Base-by-base conservation (phyloP, 805 yeast species). In the Barnettozyma pratensis region DNA sequence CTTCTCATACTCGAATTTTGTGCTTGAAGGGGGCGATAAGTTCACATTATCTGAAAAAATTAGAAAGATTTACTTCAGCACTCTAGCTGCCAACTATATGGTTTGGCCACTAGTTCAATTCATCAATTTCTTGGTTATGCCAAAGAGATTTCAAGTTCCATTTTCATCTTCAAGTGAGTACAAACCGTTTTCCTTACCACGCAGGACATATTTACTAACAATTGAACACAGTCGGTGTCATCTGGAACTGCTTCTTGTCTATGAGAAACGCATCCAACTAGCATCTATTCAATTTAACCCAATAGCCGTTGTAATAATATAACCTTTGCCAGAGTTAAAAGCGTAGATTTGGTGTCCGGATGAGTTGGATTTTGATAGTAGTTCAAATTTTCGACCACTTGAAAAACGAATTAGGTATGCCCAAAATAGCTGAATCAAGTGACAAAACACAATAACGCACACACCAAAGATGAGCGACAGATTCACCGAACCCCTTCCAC, bases 241-340 rank as follows among this genome's bases (percentile, higher is more conserved):
- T 92, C 36, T 92, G 99, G 98, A 92, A 94, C 63, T 90, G 97
- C 46, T 91, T 86, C 69, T 70, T 92, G 44, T 89, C 96, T 0
- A 80, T 87, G 77, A 74, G 87, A 59, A 88, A 88, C 57, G 83
- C 88, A 4, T 67, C 74, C 1, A 61, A 61, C 42, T 57, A 38
- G 39, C 9, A 7, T 14, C 32, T n/a, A 25, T 9, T 7, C 25
- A 7, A 19, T 2, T 19, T 19, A 19, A 19, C 19, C 19, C 19
- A 19, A 19, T 19, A 19, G 19, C 19, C 19, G 19, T 19, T 19
- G 19, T 19, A 19, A 19, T 19, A 19, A 19, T 19, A 19, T 19
- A 19, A 19, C 19, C 19, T 19, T 19, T 19, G 19, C 3, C 19
- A 19, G 2, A 19, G 19, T 19, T 19, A 19, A 19, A 19, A 19